Evolutionary conservation across 2,329 filamentous ascomycete genomes (phyloP), one percentile per base, ranked within the genome.

Genomic region (Trichoderma atrobrunneum): DNA sequence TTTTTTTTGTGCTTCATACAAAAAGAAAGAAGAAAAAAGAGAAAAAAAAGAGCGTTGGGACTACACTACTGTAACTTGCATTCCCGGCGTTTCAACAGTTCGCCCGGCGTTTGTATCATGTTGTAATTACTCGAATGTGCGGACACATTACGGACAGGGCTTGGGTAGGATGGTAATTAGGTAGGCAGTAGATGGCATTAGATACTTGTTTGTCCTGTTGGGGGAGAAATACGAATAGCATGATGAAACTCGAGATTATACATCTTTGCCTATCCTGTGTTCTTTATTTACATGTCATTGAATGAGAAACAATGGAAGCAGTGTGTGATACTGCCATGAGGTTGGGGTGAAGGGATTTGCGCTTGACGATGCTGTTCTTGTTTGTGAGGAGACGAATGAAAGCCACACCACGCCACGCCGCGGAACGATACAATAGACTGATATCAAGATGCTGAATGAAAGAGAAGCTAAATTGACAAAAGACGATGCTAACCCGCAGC

Each of bases 401-500:
- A 54, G 48, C 43, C 43, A 24, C 10, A n/a, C 36, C 36, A 39
- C 36, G 36, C 43, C 43, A 51, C 43, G 43, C 43, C 43, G 24
- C 11, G 21, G n/a, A 54, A 24, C 11, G 5, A 34, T 6, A 60
- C 5, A 34, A 24, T n/a, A 34, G 21, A 24, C 18, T 14, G 11
- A 21, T 18, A 60, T 24, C 26, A 5, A 12, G 16, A 34, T 59
- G 56, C 30, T 34, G 32, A 34, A 60, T 34, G 12, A 24, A 36
- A n/a, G 39, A 43, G 16, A n/a, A 60, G 1, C 11, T 34, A 60
- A 8, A 34, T 21, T n/a, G 57, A 28, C 30, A 32, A 60, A 12
- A 34, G 6, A 21, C 30, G 32, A 21, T 21, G 18, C 57, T 60
- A 90, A 32, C 88, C 86, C 67, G 88, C 94, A 60, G 89, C 93